A percentile compares a stretch with the other conserved stretches of the same genome.
Evolutionary conservation across 345 rosid genomes (phyloP).

Genomic region (Euphorbia tirucalli): DNA sequence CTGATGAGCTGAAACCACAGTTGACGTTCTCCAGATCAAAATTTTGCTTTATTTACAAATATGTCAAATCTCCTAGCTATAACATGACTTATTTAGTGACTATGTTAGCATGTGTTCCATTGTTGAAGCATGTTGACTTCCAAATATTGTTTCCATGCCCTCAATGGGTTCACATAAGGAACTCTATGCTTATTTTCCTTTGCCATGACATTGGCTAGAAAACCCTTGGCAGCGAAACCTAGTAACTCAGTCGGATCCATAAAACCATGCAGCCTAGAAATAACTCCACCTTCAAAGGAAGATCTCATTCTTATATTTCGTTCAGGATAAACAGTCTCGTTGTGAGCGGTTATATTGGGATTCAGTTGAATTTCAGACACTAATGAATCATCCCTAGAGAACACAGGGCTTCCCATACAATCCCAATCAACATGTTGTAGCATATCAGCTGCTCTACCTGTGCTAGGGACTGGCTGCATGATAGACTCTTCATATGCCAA

Average conservation of each 20-base stretch:
- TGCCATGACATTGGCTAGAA: slow-evolving; percentile 37
- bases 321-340: slow-evolving; percentile 17
- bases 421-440: slow-evolving; percentile 57
- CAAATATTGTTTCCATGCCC: slow-evolving; percentile 57
- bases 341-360: neutral
- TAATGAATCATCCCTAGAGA: slow-evolving; percentile 1
- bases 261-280: slow-evolving; percentile 46
- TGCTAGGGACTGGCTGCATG: slow-evolving; percentile 19
- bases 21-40: neutral
- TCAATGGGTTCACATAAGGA: slow-evolving; percentile 38
- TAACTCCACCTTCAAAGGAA: slow-evolving; percentile 33
- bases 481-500: slow-evolving; percentile 48
- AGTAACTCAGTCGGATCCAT: slow-evolving; percentile 57
- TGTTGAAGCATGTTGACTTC: slow-evolving; percentile 6
- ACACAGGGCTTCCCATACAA: slow-evolving; percentile 34
- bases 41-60: neutral
- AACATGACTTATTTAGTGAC: neutral
- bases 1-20: neutral
- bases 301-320: slow-evolving; percentile 29
- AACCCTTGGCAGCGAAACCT: slow-evolving; percentile 78
- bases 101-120: slow-evolving; percentile 10
- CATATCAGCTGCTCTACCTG: slow-evolving; percentile 40
- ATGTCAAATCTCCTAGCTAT: neutral
- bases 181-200: slow-evolving; percentile 10
- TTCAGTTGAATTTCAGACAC: slow-evolving; percentile 15